These are phyloP conservation scores for Talaromyces verruculosus DNA, from an alignment of 2,329 filamentous ascomycete genomes.

Conservation along the genomic window DNA sequence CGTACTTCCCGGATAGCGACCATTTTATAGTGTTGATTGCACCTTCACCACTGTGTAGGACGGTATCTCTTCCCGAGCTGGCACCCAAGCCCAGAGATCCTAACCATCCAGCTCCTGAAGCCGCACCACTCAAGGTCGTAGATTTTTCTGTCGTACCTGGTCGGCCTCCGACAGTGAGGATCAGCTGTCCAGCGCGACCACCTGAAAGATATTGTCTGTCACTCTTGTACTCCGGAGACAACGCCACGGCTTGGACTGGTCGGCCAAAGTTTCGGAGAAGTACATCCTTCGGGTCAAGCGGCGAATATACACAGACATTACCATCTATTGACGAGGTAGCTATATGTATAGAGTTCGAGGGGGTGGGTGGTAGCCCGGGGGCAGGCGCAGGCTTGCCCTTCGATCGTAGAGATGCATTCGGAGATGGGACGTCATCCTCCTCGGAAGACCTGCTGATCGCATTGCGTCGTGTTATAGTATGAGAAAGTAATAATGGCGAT, in stretches of 20 bases:
- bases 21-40: conserved; percentile 89
- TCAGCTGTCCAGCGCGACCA: conserved; percentile 80
- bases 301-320: conserved; percentile 85
- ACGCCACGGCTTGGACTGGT: conserved; percentile 83
- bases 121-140: conserved; percentile 72
- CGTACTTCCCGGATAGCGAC: conserved; percentile 88
- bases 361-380: conserved; percentile 62
- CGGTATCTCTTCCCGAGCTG: conserved; percentile 77
- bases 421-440: conserved; percentile 33
- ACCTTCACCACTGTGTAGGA: conserved; percentile 90
- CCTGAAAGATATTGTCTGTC: conserved; percentile 90
- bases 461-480: conserved; percentile 45
- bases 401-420: conserved; percentile 33
- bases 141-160: conserved; percentile 77
- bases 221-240: conserved; percentile 92
- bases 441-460: conserved; percentile 33
- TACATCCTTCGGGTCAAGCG: conserved; percentile 86
- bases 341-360: conserved; percentile 89
- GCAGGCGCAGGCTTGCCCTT: conserved; percentile 32
- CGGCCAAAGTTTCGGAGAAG: conserved; percentile 89
- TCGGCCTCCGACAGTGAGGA: conserved; percentile 79
- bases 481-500: conserved; percentile 74
- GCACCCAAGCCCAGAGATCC: conserved; percentile 79
- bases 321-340: conserved; percentile 94
- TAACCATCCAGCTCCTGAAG: conserved; percentile 85